These are phyloP conservation scores for Cetradonia linearis DNA, from an alignment of 495 filamentous ascomycete species.

Conservation along the genomic window DNA sequence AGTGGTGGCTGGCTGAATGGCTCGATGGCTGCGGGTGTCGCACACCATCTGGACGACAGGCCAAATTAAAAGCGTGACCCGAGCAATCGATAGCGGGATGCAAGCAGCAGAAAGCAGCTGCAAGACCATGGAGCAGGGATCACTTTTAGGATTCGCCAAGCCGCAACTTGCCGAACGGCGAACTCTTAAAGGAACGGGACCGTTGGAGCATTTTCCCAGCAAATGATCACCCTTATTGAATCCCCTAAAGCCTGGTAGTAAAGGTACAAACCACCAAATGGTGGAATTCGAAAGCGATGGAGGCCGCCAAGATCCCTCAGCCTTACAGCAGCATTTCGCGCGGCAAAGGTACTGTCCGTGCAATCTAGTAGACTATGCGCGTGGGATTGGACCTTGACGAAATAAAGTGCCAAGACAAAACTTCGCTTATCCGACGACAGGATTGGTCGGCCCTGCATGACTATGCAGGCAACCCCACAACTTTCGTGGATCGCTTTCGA, in stretches of 20 bases:
- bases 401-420: background rate
- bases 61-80: constrained; percentile 4
- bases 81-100: constrained; percentile 9
- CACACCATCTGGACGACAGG: background rate
- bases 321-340: background rate
- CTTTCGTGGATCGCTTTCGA: background rate
- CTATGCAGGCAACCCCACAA: background rate
- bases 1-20: constrained; percentile 9
- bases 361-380: background rate
- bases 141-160: constrained; percentile 4
- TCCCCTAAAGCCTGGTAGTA: too few relatives aligned
- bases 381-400: background rate
- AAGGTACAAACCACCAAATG: background rate
- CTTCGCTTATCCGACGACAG: background rate
- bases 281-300: background rate
- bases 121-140: constrained; percentile 1
- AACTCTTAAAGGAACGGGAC: constrained; percentile 3
- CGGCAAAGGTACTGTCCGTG: background rate
- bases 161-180: background rate
- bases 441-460: constrained; percentile 2
- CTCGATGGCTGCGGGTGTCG: constrained; percentile 11
- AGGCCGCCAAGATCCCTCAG: background rate
- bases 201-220: background rate
- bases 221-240: background rate
- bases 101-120: background rate